phyloP scores from a whole-genome alignment of 1,284 basidiomycete species.

The Ceratobasidium sp. region DNA sequence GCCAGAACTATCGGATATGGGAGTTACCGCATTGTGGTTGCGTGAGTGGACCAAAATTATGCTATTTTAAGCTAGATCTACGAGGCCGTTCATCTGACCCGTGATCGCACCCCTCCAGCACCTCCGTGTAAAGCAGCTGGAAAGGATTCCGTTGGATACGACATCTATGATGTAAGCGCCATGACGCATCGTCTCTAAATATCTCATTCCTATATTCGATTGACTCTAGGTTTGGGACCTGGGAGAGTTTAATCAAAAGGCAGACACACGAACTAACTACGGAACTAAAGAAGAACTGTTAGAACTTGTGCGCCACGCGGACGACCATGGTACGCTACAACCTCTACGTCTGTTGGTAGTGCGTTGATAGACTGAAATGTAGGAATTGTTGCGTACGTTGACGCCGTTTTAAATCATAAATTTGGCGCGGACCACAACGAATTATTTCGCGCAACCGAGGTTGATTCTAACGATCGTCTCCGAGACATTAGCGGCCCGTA shows the following conservation, averaged over 20 bases:
- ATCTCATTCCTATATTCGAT: not conserved
- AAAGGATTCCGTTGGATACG: constrained; percentile 52
- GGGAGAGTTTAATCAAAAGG: constrained; percentile 64
- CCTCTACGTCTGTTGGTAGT: constrained; percentile 42
- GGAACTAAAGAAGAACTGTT: constrained; percentile 62
- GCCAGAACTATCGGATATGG: constrained; percentile 55
- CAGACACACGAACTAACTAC: constrained; percentile 58
- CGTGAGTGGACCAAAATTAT: constrained; percentile 39
- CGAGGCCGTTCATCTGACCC: not conserved
- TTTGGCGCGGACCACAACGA: constrained; percentile 59
- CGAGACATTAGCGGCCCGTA: constrained; percentile 49
- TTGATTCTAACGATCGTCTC: not conserved
- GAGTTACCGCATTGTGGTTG: constrained; percentile 63
- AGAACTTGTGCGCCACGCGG: constrained; percentile 51
- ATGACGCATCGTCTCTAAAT: constrained; percentile 38
- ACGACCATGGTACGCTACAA: constrained; percentile 48
- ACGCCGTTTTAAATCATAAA: constrained; percentile 48
- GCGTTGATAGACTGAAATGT: too few relatives aligned
- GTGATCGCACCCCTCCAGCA: too few relatives aligned
- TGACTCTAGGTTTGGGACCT: constrained; percentile 49
- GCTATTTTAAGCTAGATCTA: not conserved
- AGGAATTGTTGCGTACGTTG: constrained; percentile 47
- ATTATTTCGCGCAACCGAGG: not conserved
- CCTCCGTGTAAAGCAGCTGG: constrained; percentile 50
- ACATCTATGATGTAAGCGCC: constrained; percentile 56